Conservation (phyloP, 495 filamentous ascomycete species). For the Annulohypoxylon stygium region DNA sequence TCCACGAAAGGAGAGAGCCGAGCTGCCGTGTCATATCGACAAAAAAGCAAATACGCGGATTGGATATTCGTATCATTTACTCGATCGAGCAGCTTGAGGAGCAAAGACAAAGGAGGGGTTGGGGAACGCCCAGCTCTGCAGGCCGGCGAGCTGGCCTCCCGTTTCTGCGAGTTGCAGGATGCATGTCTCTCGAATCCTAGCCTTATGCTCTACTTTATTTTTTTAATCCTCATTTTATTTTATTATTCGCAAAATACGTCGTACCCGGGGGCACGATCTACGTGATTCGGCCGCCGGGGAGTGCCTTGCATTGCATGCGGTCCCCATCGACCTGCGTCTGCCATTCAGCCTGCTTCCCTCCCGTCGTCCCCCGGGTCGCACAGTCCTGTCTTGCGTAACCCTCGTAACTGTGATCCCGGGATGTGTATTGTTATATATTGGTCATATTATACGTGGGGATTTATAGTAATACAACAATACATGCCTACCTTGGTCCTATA, state of each 20-base stretch:
- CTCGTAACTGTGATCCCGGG: not conserved
- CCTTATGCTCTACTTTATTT: not conserved
- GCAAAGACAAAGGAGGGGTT: not conserved
- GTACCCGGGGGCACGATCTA: not conserved
- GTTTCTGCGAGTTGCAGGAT: constrained; percentile 20
- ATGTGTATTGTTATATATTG: not conserved
- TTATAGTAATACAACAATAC: not conserved
- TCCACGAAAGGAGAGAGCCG: not conserved
- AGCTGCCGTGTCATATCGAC: not conserved
- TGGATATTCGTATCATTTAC: constrained; percentile 24
- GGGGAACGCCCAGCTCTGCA: not conserved
- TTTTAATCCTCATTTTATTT: too few relatives aligned
- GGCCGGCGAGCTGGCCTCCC: constrained; percentile 16
- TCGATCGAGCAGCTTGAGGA: constrained; percentile 27
- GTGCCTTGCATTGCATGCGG: constrained; percentile 36
- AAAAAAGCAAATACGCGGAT: not conserved
- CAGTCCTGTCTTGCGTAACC: constrained; percentile 16
- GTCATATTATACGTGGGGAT: not conserved
- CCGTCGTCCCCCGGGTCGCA: constrained; percentile 12
- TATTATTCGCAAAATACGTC: not conserved
- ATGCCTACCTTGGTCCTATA: not conserved
- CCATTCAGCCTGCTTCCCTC: constrained; percentile 7
- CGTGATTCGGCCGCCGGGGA: constrained; percentile 14
- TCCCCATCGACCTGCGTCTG: constrained; percentile 1
- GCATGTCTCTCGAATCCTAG: constrained; percentile 12